Evolutionary conservation across 1,284 basidiomycete genomes (phyloP), one percentile per base, ranked within the genome.

Genomic region (Pterulicium gracile): DNA sequence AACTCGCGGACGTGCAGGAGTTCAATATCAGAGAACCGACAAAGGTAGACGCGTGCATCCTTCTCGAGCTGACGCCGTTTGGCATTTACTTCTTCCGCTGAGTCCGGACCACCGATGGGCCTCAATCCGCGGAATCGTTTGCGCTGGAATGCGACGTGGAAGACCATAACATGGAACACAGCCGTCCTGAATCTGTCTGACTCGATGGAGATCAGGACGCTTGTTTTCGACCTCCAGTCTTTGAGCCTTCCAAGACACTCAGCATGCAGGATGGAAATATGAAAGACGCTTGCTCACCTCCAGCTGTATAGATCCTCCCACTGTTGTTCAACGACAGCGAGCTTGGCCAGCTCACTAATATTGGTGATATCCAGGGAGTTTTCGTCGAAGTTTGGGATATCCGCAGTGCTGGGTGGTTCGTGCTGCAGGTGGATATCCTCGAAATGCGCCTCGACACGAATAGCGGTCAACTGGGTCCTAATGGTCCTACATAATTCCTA

Each of bases 231-330:
- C 7, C n/a, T 39, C 19, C 36, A 4, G 15, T 39, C 36, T 18
- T 39, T 39, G 5, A 13, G 36, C 36, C 36, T 39, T n/a, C n/a
- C n/a, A 39, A 4, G 36, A 39, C 7, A 10, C n/a, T 17, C 36
- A 39, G n/a, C n/a, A n/a, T n/a, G n/a, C n/a, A n/a, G n/a, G 15
- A 39, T 18, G 15, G 5, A 39, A 7, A 17, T 39, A 5, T 17
- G 36, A 39, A n/a, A n/a, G n/a, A n/a, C n/a, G n/a, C n/a, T n/a
- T n/a, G n/a, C 36, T 5, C 5, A 39, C 36, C 36, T 39, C 36
- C 36, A 39, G 15, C 36, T 39, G 15, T 10, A 39, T 18, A 39
- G 19, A 17, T 39, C 36, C 15, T 39, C 36, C 36, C 36, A 39
- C 7, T 39, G n/a, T 18, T 39, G n/a, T 5, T 7, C 15, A 7